Conservation (phyloP, 2,329 filamentous ascomycete genomes). For the Verticillium klebahnii region DNA sequence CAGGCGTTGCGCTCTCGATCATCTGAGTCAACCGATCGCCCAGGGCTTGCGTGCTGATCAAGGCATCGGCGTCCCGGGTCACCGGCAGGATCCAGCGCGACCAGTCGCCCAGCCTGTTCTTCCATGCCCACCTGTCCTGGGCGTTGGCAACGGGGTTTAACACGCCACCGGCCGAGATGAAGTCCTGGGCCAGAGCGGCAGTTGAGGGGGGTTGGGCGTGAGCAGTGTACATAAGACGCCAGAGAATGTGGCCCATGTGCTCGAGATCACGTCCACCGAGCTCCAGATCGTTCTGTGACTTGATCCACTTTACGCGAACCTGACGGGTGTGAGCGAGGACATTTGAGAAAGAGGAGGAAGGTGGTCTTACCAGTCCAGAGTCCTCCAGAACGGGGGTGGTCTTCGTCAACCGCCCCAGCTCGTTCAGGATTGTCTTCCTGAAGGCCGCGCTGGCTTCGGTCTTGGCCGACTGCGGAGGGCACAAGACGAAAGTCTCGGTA, state of each 20-base stretch:
- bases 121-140: conserved; percentile 5
- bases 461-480: background rate
- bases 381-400: background rate
- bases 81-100: conserved; percentile 8
- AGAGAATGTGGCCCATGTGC: conserved; percentile 11
- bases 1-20: background rate
- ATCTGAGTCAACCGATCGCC: background rate
- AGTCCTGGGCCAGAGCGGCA: background rate
- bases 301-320: background rate
- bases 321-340: background rate
- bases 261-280: conserved; percentile 6
- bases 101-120: conserved; percentile 8
- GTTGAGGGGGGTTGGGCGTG: background rate
- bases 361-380: background rate
- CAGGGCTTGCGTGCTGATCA: background rate
- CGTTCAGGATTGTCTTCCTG: background rate
- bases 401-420: background rate
- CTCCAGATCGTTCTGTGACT: conserved; percentile 7
- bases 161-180: background rate
- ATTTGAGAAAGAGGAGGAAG: background rate
- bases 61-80: background rate
- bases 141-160: background rate
- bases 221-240: conserved; percentile 9
- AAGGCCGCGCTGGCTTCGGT: background rate
- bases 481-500: background rate